Evolutionary conservation across 306 rosid species (phyloP).

Genomic region (Heteromeles arbutifolia): DNA sequence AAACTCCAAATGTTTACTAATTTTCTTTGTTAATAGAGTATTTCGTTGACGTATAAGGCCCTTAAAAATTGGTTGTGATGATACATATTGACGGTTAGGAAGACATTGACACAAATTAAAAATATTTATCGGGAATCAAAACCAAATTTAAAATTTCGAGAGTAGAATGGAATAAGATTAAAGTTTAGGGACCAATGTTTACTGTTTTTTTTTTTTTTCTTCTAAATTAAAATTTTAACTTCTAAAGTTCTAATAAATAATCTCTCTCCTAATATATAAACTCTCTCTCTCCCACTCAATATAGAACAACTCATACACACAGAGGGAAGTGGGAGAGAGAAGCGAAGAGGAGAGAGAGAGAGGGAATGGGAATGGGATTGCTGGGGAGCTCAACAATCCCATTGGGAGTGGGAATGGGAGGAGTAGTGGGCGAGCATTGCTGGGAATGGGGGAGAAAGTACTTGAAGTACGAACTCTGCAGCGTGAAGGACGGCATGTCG

Average conservation of each 20-base stretch:
- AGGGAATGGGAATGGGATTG: neutral
- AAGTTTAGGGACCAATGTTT: too few species aligned
- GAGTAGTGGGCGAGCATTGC: conserved; percentile 20
- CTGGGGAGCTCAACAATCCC: neutral
- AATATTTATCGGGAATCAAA: too few species aligned
- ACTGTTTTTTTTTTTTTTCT: too few species aligned
- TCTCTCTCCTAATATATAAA: neutral
- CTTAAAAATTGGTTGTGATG: too few species aligned
- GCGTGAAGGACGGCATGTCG: conserved; percentile 50
- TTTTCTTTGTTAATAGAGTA: too few species aligned
- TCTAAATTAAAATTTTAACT: neutral
- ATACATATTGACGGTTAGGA: too few species aligned
- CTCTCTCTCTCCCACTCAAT: neutral
- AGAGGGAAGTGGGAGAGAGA: neutral
- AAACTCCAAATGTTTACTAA: too few species aligned
- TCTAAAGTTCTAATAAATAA: too few species aligned
- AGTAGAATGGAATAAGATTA: too few species aligned
- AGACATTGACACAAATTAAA: too few species aligned
- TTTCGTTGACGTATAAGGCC: too few species aligned
- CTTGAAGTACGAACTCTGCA: conserved; percentile 31
- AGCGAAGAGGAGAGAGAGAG: neutral
- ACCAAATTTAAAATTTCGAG: too few species aligned
- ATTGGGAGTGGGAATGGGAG: neutral
- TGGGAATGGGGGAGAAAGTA: conserved; percentile 33
- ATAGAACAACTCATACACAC: neutral